Base-by-base conservation (phyloP, 768 basidiomycete species). In the Piloderma croceum region DNA sequence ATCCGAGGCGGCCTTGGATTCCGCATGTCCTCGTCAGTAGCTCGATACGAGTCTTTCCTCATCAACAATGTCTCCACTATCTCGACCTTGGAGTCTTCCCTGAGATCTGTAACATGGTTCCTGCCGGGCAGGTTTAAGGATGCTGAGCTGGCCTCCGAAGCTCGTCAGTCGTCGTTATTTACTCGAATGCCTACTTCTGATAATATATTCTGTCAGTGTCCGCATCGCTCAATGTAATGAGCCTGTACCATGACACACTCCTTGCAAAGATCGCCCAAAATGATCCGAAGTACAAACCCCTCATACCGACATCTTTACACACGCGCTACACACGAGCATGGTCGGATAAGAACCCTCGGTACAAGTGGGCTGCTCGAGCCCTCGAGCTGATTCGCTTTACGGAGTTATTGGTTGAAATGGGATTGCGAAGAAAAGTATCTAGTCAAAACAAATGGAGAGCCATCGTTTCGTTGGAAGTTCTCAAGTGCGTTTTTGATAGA, bases 81-180 rank as follows among this genome's bases (percentile, higher is more conserved):
- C 37, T 81, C 85, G 15, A 77, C 81, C n/a, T 65, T 97, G 50
- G 94, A 98, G 62, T 90, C 86, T 13, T 80, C 85, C 20, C 63
- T 98, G 48, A 73, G 90, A 48, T 92, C 90, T 27, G 65, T 97
- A 43, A 92, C 91, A 34, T 98, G 93, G 92, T 81, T 98, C 53
- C 67, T 98, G 32, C 94, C 94, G 32, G 93, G 93, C 45, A 77
- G 92, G 48, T 97, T 98, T 76, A 91, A 90, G 64, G 93, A 97
- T 73, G 91, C 92, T 34, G 93, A 97, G 61, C 69, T 98, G 36
- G 92, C 89, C 44, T 91, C 90, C 10, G 94, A 98, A 76, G 79
- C 85, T 54, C 70, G 93, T 94, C 50, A 74, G 91, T 87, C 45
- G 33, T 52, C 44, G 17, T 23, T 39, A 35, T 41, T 36, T 23